Evolutionary conservation across 345 rosid genomes (phyloP).

Genomic region (Anastatica hierochuntica): DNA sequence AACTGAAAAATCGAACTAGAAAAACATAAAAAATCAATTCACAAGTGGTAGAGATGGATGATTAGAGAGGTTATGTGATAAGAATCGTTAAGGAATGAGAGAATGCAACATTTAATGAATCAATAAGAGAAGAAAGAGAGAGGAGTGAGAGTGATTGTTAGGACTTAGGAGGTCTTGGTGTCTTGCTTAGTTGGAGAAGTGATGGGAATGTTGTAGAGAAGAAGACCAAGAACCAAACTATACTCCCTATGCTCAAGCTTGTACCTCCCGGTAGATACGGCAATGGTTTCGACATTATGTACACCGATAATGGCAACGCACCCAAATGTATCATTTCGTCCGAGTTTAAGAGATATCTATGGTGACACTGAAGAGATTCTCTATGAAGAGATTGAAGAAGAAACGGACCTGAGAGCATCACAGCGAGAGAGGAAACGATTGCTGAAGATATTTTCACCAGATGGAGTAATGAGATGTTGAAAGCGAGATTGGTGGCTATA

Average conservation of each 20-base stretch:
- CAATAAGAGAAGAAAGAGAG: too few species aligned
- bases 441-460: constrained; percentile 68
- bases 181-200: constrained; percentile 20
- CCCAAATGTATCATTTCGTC: background rate
- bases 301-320: constrained; percentile 69
- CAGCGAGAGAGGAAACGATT: constrained; percentile 54
- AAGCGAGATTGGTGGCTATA: constrained; percentile 49
- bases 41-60: too few species aligned
- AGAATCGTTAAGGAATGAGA: too few species aligned
- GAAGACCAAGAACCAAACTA: constrained; percentile 53
- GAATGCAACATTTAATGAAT: too few species aligned
- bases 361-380: constrained; percentile 1
- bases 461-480: constrained; percentile 69
- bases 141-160: too few species aligned
- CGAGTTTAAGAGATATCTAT: background rate
- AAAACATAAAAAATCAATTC: too few species aligned
- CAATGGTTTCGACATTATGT: constrained; percentile 59
- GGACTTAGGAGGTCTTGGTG: constrained; percentile 17
- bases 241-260: constrained; percentile 53
- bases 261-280: constrained; percentile 69
- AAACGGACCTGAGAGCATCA: constrained; percentile 54
- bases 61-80: too few species aligned
- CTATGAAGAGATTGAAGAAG: background rate
- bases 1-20: too few species aligned
- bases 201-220: constrained; percentile 46